Percentiles rank a stretch among this genome's conserved stretches.
These are phyloP conservation scores for Boeremia exigua DNA, from an alignment of 2,329 filamentous ascomycete genomes.

Conservation along the genomic window DNA sequence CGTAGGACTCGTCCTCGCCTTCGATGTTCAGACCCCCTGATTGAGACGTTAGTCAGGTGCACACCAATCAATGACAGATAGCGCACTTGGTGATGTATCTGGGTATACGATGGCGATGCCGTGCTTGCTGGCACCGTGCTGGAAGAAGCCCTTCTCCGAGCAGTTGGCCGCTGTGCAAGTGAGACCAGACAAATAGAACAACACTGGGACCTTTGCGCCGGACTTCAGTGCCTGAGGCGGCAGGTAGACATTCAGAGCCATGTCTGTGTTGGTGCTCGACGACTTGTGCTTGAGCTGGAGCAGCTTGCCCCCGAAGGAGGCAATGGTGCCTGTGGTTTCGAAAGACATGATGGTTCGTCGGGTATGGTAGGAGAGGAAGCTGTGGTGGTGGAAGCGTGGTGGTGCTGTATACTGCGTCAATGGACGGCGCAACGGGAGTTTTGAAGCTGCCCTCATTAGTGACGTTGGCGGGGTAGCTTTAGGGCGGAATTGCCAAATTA, in stretches of 20 bases:
- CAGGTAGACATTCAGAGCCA: conserved; percentile 92
- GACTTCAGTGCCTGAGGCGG: conserved; percentile 71
- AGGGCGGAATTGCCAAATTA: conserved; percentile 13
- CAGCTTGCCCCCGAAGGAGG: conserved; percentile 91
- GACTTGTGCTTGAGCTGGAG: conserved; percentile 92
- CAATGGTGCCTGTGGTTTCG: conserved; percentile 86
- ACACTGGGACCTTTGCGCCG: conserved; percentile 73
- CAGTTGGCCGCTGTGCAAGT: conserved; percentile 90
- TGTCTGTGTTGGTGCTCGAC: conserved; percentile 78
- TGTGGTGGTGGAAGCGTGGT: conserved; percentile 9
- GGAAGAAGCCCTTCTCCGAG: conserved; percentile 85
- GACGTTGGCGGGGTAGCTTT: conserved; percentile 36
- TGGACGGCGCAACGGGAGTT: conserved; percentile 28
- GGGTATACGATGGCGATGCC: conserved; percentile 94
- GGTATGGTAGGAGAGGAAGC: conserved; percentile 20
- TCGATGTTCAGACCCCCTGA: conserved; percentile 75
- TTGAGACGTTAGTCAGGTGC: conserved; percentile 21
- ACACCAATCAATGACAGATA: neutral
- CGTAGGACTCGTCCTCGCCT: conserved; percentile 86
- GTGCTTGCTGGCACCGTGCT: conserved; percentile 76
- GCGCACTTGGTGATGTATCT: conserved; percentile 85
- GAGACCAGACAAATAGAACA: conserved; percentile 92
- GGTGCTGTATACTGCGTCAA: conserved; percentile 5
- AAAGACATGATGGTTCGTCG: conserved; percentile 64
- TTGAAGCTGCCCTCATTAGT: conserved; percentile 29